Evolutionary conservation across 2,329 filamentous ascomycete genomes (phyloP).

Genomic region (Aspergillus sp.): DNA sequence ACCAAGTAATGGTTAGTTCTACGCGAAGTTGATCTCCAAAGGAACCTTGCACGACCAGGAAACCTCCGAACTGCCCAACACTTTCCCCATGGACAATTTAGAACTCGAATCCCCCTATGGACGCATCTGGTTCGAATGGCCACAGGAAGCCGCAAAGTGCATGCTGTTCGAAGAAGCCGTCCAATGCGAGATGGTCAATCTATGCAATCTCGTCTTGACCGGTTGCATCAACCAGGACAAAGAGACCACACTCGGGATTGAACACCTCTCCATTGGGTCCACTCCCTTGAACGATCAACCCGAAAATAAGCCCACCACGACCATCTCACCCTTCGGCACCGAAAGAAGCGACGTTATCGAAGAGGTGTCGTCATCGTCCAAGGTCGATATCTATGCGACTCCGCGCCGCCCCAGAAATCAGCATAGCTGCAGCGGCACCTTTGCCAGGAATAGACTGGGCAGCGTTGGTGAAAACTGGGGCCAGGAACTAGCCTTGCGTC

Average conservation of each 20-base stretch:
- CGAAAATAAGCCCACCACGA: not conserved
- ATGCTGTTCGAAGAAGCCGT: slow-evolving; percentile 17
- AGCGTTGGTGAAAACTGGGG: slow-evolving; percentile 6
- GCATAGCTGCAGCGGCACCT: not conserved
- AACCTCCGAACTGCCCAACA: slow-evolving; percentile 12
- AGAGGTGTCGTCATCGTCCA: not conserved
- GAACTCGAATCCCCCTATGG: slow-evolving; percentile 21
- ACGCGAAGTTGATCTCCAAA: slow-evolving; percentile 19
- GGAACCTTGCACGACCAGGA: slow-evolving; percentile 5
- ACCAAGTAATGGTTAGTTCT: slow-evolving; percentile 14
- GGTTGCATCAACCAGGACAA: slow-evolving; percentile 14
- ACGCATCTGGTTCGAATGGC: slow-evolving; percentile 24
- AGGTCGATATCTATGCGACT: slow-evolving; percentile 4
- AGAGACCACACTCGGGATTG: not conserved
- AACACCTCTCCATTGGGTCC: not conserved
- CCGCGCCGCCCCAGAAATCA: slow-evolving; percentile 11
- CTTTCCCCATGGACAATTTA: slow-evolving; percentile 10
- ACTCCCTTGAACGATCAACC: slow-evolving; percentile 1
- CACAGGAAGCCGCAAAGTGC: slow-evolving; percentile 7
- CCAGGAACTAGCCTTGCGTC: slow-evolving; percentile 8
- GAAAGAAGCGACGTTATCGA: slow-evolving; percentile 2
- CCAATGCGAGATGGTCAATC: slow-evolving; percentile 15
- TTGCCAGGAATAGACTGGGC: not conserved
- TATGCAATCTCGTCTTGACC: slow-evolving; percentile 14
- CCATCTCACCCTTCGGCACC: slow-evolving; percentile 1